These are phyloP conservation scores for Ustilago bromivora DNA, from an alignment of 1,284 basidiomycete genomes.

Conservation along the genomic window DNA sequence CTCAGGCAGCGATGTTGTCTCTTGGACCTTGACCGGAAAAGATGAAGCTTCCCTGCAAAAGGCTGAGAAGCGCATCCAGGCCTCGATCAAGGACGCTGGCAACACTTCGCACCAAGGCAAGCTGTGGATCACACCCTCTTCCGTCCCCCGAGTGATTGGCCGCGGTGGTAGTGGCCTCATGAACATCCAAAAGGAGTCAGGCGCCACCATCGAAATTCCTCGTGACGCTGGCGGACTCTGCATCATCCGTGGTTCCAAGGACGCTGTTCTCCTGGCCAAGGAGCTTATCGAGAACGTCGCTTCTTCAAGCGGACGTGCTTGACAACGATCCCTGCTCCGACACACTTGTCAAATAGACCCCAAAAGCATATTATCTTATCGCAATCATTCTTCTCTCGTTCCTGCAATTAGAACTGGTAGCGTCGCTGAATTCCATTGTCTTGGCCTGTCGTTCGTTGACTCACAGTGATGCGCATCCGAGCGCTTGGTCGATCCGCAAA, in stretches of 20 bases:
- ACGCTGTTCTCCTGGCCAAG: slow-evolving; percentile 56
- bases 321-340: not conserved
- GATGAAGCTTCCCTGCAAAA: slow-evolving; percentile 52
- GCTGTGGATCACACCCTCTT: slow-evolving; percentile 46
- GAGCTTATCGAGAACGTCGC: slow-evolving; percentile 55
- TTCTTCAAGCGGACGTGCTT: slow-evolving; percentile 27
- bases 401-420: not conserved
- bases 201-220: slow-evolving; percentile 61
- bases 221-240: slow-evolving; percentile 54
- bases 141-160: slow-evolving; percentile 59
- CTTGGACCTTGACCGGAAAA: slow-evolving; percentile 61
- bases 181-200: slow-evolving; percentile 57
- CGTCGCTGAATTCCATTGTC: not conserved
- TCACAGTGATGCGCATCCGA: too few species aligned
- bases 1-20: slow-evolving; percentile 34
- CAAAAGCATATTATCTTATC: slow-evolving; percentile 21
- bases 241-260: slow-evolving; percentile 59
- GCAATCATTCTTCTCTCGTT: slow-evolving; percentile 5
- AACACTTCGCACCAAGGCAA: slow-evolving; percentile 54
- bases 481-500: too few species aligned
- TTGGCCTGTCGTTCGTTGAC: not conserved
- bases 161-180: slow-evolving; percentile 53
- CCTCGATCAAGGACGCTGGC: slow-evolving; percentile 38
- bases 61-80: slow-evolving; percentile 44
- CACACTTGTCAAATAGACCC: not conserved